These are phyloP conservation scores for Hysterangium stoloniferum DNA, from an alignment of 768 basidiomycete species.

Conservation along the genomic window DNA sequence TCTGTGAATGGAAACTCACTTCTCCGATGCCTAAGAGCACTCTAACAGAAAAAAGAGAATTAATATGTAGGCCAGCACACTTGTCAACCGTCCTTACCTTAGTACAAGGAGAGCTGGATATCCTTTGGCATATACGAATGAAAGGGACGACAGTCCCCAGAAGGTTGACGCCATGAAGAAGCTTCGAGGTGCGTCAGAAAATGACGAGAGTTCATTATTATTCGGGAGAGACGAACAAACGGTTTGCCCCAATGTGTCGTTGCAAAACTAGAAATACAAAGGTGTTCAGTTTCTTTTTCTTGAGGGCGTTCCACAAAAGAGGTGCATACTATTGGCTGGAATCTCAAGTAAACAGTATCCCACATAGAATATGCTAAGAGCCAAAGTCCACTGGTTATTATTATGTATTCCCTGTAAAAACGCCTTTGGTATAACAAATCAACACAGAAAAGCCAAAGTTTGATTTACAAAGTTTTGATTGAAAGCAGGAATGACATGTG, in stretches of 20 bases:
- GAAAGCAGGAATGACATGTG: conserved; percentile 43
- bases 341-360: conserved; percentile 54
- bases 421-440: too few species aligned
- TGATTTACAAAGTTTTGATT: conserved; percentile 48
- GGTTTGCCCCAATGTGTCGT: conserved; percentile 48
- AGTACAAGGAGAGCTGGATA: conserved; percentile 41
- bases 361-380: conserved; percentile 51
- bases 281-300: too few species aligned
- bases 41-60: too few species aligned
- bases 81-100: conserved; percentile 25
- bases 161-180: conserved; percentile 46
- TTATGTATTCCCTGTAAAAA: conserved; percentile 36
- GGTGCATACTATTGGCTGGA: conserved; percentile 40
- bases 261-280: conserved; percentile 35
- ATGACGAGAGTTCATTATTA: neutral
- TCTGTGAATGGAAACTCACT: conserved; percentile 14
- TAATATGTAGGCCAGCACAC: neutral
- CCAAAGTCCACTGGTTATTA: conserved; percentile 51
- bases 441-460: too few species aligned
- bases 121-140: conserved; percentile 47
- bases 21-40: conserved; percentile 54
- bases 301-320: too few species aligned
- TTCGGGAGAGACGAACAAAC: conserved; percentile 37
- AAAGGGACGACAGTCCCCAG: conserved; percentile 48
- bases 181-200: conserved; percentile 21